Base-by-base conservation (phyloP, 2,329 filamentous ascomycete genomes). In the Colletotrichum tropicicola region DNA sequence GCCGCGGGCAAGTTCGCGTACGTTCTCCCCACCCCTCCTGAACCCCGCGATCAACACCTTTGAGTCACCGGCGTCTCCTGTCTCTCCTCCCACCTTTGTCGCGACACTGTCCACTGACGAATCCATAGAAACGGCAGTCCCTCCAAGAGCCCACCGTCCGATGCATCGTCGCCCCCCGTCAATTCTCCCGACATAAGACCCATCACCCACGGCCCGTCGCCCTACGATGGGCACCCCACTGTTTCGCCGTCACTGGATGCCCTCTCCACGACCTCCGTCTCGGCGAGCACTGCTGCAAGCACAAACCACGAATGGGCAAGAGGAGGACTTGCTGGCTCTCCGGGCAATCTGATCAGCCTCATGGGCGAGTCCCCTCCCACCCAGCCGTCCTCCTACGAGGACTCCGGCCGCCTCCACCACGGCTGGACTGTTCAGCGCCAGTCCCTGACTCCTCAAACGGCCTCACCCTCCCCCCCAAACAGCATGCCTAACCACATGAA, bases 331-430 rank as follows among this genome's bases (percentile, higher is more conserved):
- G 79, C 77, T 71, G 82, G 83, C 63, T 85, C 84, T n/a, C 83
- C 83, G n/a, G 79, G 81, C 53, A 85, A 85, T 64, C 76, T 85
- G 60, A 84, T 85, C 67, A 84, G 78, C 71, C 72, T 85, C 62
- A 78, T 79, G 73, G 82, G 82, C 57, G 84, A 86, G 68, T 86
- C 83, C 21, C 83, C 84, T 49, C 83, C 84, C 3, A 85, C 82
- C 17, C 82, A 83, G 48, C 83, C 83, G 15, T 85, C 83, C 19
- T 85, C 83, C 2, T 85, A 84, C 67, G 83, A 85, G 69, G 83
- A 85, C 66, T 73, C 79, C 6, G 70, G 78, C 55, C 79, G 79
- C 35, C 71, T 80, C 48, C 76, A 79, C 41, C 80, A 82, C 37
- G 77, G 80, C 71, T 83, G 78, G 80, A 80, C 80, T 69, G 84